A percentile compares a stretch with the other conserved stretches of the same genome.
phyloP scores from a whole-genome alignment of 2,329 filamentous ascomycete genomes.

The Beauveria asiatica region DNA sequence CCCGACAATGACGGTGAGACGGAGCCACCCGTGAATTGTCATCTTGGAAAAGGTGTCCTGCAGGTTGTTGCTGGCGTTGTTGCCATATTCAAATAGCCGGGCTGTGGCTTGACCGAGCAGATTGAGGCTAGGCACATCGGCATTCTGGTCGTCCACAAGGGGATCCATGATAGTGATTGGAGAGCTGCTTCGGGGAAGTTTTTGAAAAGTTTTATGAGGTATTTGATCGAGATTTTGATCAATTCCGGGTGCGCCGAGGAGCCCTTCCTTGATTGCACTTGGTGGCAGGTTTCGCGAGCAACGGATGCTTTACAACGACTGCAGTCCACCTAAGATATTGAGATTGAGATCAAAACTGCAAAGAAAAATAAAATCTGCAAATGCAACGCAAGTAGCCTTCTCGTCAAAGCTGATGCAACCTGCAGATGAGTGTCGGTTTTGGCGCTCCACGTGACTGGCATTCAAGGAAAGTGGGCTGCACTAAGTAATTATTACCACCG shows the following conservation, averaged over 20 bases:
- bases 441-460: slow-evolving; percentile 5
- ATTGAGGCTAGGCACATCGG: slow-evolving; percentile 23
- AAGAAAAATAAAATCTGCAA: not conserved
- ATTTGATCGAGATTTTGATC: not conserved
- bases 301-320: not conserved
- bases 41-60: slow-evolving; percentile 40
- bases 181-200: slow-evolving; percentile 13
- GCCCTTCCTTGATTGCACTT: not conserved
- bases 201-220: slow-evolving; percentile 4
- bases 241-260: not conserved
- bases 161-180: slow-evolving; percentile 12
- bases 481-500: not conserved
- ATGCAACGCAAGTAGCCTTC: not conserved
- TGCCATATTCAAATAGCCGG: slow-evolving; percentile 27
- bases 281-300: not conserved
- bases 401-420: not conserved
- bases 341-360: not conserved
- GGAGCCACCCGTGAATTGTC: slow-evolving; percentile 50
- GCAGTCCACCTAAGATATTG: not conserved
- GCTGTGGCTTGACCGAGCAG: slow-evolving; percentile 24
- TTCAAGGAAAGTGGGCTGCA: slow-evolving; percentile 2
- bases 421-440: not conserved
- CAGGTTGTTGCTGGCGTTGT: slow-evolving; percentile 40
- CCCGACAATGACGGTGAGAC: slow-evolving; percentile 62
- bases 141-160: slow-evolving; percentile 19